Conservation (phyloP, 2,329 filamentous ascomycete species). For the Pyrenochaeta sp. region DNA sequence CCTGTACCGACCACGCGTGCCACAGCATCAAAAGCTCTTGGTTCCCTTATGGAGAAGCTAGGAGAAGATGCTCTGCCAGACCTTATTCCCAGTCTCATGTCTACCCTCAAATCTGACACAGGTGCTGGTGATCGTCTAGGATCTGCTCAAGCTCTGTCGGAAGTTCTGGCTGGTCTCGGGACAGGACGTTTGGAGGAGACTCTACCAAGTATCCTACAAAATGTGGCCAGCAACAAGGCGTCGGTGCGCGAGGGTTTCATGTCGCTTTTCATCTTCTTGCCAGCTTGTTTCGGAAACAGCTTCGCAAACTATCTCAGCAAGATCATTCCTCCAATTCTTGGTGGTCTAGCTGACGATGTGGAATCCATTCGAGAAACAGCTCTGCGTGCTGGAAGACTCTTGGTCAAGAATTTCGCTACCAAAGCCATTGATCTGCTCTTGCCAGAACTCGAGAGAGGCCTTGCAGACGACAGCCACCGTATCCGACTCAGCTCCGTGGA, state of each 20-base stretch:
- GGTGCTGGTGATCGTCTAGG: conserved; percentile 95
- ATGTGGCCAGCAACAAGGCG: conserved; percentile 88
- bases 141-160: conserved; percentile 93
- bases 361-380: conserved; percentile 98
- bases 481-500: conserved; percentile 98
- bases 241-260: conserved; percentile 97
- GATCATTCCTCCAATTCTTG: conserved; percentile 94
- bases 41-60: conserved; percentile 96
- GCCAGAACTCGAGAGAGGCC: conserved; percentile 91
- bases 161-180: conserved; percentile 93
- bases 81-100: conserved; percentile 96
- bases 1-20: conserved; percentile 96
- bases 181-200: conserved; percentile 94
- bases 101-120: conserved; percentile 95
- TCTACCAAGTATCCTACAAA: conserved; percentile 92
- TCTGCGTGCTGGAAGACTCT: conserved; percentile 85
- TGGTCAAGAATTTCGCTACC: conserved; percentile 98
- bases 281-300: conserved; percentile 98
- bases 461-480: conserved; percentile 97
- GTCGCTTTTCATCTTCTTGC: conserved; percentile 99
- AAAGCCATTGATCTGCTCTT: conserved; percentile 92
- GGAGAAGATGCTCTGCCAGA: conserved; percentile 96
- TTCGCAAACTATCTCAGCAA: conserved; percentile 94
- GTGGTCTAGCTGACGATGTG: conserved; percentile 92
- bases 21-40: conserved; percentile 93